A percentile compares a stretch with the other conserved stretches of the same genome.
These are phyloP conservation scores for Oemleria cerasiformis DNA, from an alignment of 306 rosid species.

Conservation along the genomic window DNA sequence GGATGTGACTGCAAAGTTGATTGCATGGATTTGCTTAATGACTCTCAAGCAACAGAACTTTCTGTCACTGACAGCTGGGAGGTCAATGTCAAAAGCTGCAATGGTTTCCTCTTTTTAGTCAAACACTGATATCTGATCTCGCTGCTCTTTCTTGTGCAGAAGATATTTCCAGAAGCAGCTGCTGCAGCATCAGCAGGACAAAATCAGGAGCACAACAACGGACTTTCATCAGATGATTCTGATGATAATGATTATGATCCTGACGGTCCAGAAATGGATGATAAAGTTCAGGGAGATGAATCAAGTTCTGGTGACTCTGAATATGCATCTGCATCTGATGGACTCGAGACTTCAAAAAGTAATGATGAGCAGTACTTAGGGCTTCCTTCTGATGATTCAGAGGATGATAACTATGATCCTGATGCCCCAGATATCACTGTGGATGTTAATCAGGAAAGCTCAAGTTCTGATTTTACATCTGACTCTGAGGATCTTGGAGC, in stretches of 20 bases:
- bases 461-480: slow-evolving; percentile 89
- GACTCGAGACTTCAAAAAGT: slow-evolving; percentile 45
- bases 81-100: slow-evolving; percentile 47
- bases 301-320: slow-evolving; percentile 75
- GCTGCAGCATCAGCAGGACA: slow-evolving; percentile 49
- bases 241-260: slow-evolving; percentile 90
- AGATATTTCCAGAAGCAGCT: slow-evolving; percentile 91
- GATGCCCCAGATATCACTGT: slow-evolving; percentile 39
- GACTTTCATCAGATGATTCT: slow-evolving; percentile 89
- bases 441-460: slow-evolving; percentile 48
- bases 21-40: slow-evolving; percentile 77
- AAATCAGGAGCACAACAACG: slow-evolving; percentile 50
- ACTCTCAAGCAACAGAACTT: slow-evolving; percentile 69
- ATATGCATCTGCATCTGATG: slow-evolving; percentile 75
- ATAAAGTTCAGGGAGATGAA: slow-evolving; percentile 47
- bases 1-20: slow-evolving; percentile 98
- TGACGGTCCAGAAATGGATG: slow-evolving; percentile 50
- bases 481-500: slow-evolving; percentile 92
- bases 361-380: slow-evolving; percentile 57
- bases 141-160: slow-evolving; percentile 55
- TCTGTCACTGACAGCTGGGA: slow-evolving; percentile 75
- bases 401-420: slow-evolving; percentile 79
- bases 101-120: slow-evolving; percentile 1
- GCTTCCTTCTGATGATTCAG: slow-evolving; percentile 92
- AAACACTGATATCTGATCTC: slow-evolving; percentile 20